Evolutionary conservation across 179 eudicot species (phyloP), one percentile per base, ranked within the genome.

Genomic region (Drosera spatulata): DNA sequence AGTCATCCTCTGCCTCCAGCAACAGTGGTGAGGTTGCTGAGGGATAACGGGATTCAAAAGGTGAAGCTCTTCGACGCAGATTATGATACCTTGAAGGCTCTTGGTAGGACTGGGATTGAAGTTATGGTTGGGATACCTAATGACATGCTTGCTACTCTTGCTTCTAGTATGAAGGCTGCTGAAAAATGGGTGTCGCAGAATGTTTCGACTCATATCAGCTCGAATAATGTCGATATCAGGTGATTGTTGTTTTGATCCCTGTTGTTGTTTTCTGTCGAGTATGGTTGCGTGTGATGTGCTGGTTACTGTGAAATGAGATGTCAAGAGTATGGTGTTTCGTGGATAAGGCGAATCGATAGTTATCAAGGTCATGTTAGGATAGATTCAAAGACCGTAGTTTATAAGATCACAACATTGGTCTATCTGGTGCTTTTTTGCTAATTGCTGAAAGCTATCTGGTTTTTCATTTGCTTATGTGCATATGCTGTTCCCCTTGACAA

Each of bases 91-190:
- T 57, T 93, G 57, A 78, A 55, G 61, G 95, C 99, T 50, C 66
- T 93, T 52, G 84, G 88, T 5, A 77, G 66, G 60, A 71, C 95
- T 65, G 79, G 78, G 64, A 72, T 91, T 61, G 95, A 91, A 69
- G 96, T 91, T 59, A 91, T 91, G 98, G 93, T 91, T 67, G 98
- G 98, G 3, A 91, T 91, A 42, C 98, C 98, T n/a, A 91, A 91
- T 75, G 98, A 91, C 58, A 74, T 85, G 95, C 86, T 91, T 33
- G 53, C 68, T 12, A 69, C 87, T 61, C 69, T 91, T 61, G 95
- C 95, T 62, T 10, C 64, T 7, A 91, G 87, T 42, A 37, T 72
- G 42, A 91, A 84, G 60, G 98, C 96, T 63, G 96, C 96, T 75
- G 85, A 88, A 42, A 77, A 68, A 64, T 91, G 98, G 98, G 96